Percentiles rank a stretch among this genome's conserved stretches.
Evolutionary conservation across 23 red algal species (phyloP).

Genomic region (Gracilaria gracilis): DNA sequence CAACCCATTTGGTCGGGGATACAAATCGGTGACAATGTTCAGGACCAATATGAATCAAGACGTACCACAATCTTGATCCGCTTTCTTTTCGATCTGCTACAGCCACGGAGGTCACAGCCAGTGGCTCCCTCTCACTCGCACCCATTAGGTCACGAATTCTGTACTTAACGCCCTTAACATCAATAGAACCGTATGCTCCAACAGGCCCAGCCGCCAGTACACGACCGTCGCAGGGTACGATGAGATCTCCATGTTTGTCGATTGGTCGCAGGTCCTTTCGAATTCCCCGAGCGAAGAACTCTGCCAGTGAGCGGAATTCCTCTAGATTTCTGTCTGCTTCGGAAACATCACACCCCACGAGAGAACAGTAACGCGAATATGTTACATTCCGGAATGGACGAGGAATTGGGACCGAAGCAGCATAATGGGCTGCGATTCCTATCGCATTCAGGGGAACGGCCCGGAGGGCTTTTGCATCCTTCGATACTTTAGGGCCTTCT

Average conservation of each 20-base stretch:
- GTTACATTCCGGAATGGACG: not conserved
- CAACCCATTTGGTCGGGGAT: constrained; percentile 40
- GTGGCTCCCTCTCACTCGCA: constrained; percentile 51
- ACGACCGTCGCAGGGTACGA: constrained; percentile 46
- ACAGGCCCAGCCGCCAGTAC: constrained; percentile 53
- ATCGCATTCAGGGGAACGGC: constrained; percentile 46
- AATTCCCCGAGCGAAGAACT: constrained; percentile 49
- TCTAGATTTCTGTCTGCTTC: constrained; percentile 39
- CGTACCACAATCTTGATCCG: constrained; percentile 57
- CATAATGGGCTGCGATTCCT: constrained; percentile 48
- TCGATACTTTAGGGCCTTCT: constrained; percentile 33
- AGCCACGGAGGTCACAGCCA: constrained; percentile 42
- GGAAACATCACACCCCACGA: constrained; percentile 50
- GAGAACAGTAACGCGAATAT: constrained; percentile 46
- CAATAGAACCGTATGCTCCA: constrained; percentile 57
- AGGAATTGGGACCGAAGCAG: constrained; percentile 57
- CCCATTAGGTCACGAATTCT: constrained; percentile 50
- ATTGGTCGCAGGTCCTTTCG: constrained; percentile 38
- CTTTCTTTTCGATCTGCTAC: constrained; percentile 50
- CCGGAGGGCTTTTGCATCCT: constrained; percentile 29
- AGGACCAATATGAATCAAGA: constrained; percentile 59
- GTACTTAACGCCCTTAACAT: constrained; percentile 60
- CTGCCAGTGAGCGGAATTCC: constrained; percentile 34
- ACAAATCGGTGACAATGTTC: constrained; percentile 48
- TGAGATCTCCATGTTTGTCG: constrained; percentile 29